Evolutionary conservation across 2,329 filamentous ascomycete species (phyloP), one percentile per base, ranked within the genome.

Genomic region (Trichophyton simii): DNA sequence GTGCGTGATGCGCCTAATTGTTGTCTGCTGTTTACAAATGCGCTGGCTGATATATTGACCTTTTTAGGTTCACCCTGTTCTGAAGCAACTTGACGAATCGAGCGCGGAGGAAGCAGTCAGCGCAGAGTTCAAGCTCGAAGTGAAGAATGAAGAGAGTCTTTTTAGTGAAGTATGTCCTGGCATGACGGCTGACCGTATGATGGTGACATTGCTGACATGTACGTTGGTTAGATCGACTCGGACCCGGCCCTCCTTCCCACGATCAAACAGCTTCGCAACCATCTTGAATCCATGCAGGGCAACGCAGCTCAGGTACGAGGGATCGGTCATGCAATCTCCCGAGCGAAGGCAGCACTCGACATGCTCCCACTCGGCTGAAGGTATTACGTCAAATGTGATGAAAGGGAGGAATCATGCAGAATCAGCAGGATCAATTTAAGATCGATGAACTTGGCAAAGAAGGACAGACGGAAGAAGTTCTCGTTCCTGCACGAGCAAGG

Each of bases 281-380:
- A 78, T 69, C 69, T 78, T 18, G 70, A 71, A 64, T 78, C 76
- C 3, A 77, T 78, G 72, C 72, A 73, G 61, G 73, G 66, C 59
- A 78, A 78, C 60, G 70, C 69, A 1, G 68, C 69, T 15, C 73
- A 75, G 15, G 67, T 76, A 36, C 63, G 64, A 42, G 74, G 72
- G 3, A 65, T 77, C 38, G 68, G 67, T 8, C 72, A 75, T 58
- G 74, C 73, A 5, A 71, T 77, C 60, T 67, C 66, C 42, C 70
- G 72, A 44, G 72, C 75, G 34, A 62, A 64, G 59, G 61, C 63
- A 13, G 58, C 63, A 25, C 61, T 66, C 22, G 63, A 61, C 44
- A 61, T 65, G 58, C 57, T 66, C 3, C 65, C 65, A 1, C 42
- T 63, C 28, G 63, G 63, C 6, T 66, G 62, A 66, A 59, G 59